A percentile compares a stretch with the other conserved stretches of the same genome.
These are phyloP conservation scores for Crucibulum laeve DNA, from an alignment of 768 basidiomycete genomes.

Conservation along the genomic window DNA sequence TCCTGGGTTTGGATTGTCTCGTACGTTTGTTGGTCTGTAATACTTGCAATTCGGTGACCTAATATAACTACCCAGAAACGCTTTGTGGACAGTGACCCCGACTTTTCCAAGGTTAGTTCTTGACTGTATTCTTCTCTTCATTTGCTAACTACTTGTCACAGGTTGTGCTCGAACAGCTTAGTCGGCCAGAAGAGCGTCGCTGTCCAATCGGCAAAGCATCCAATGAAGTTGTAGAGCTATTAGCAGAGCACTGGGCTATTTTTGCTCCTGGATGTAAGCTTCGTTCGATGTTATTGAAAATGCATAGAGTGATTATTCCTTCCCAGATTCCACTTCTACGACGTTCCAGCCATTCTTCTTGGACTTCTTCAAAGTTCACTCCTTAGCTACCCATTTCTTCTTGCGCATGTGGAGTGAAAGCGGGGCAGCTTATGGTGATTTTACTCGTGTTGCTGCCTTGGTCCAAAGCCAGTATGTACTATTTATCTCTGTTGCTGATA, in stretches of 20 bases:
- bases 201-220: constrained; percentile 84
- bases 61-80: constrained; percentile 38
- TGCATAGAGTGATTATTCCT: neutral
- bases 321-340: constrained; percentile 70
- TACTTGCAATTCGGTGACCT: neutral
- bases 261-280: constrained; percentile 79
- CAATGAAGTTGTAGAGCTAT: constrained; percentile 78
- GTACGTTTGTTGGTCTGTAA: constrained; percentile 32
- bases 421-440: constrained; percentile 71
- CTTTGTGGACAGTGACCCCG: constrained; percentile 66
- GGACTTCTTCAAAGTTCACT: constrained; percentile 77
- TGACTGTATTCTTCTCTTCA: neutral
- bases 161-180: constrained; percentile 78
- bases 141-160: constrained; percentile 22
- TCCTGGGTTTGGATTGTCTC: constrained; percentile 79
- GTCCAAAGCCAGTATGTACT: constrained; percentile 78
- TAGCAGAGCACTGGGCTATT: constrained; percentile 83
- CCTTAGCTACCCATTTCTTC: constrained; percentile 81
- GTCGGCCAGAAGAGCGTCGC: constrained; percentile 64
- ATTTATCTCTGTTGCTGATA: constrained; percentile 1
- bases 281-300: neutral
- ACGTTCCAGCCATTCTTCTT: constrained; percentile 86
- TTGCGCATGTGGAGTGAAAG: constrained; percentile 92
- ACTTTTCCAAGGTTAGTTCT: constrained; percentile 68
- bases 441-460: constrained; percentile 71